These are phyloP conservation scores for Macrophomina pseudophaseolina DNA, from an alignment of 2,329 filamentous ascomycete species.

Conservation along the genomic window DNA sequence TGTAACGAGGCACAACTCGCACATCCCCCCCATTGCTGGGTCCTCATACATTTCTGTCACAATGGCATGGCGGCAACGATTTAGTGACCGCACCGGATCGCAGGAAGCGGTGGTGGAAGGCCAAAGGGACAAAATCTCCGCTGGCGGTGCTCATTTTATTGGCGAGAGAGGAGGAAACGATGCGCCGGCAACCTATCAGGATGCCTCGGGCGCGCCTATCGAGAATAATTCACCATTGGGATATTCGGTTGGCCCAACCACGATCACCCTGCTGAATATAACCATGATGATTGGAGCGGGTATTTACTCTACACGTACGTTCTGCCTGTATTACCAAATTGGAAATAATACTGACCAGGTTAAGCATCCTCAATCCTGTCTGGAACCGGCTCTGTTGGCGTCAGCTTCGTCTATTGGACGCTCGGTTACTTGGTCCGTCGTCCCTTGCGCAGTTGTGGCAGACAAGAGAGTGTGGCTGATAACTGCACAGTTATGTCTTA, in stretches of 20 bases:
- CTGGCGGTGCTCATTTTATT: neutral
- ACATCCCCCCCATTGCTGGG: neutral
- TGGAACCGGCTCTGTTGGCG: conserved; percentile 65
- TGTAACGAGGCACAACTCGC: neutral
- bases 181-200: conserved; percentile 61
- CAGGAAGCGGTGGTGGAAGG: neutral
- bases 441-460: neutral
- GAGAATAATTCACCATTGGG: conserved; percentile 64
- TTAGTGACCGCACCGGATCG: neutral
- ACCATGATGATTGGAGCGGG: conserved; percentile 69
- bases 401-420: conserved; percentile 68
- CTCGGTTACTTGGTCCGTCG: conserved; percentile 62
- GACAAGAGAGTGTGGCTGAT: neutral
- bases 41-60: neutral
- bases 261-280: conserved; percentile 65
- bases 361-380: conserved; percentile 62
- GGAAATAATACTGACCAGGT: neutral
- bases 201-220: conserved; percentile 66
- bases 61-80: conserved; percentile 10
- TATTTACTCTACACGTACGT: conserved; percentile 67
- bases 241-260: conserved; percentile 61
- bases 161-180: conserved; percentile 55
- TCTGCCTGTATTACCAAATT: neutral
- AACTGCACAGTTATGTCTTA: conserved; percentile 28
- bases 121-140: neutral